These are phyloP conservation scores for Pythium sukuiense DNA, from an alignment of 352 stramenopile species.

Conservation along the genomic window DNA sequence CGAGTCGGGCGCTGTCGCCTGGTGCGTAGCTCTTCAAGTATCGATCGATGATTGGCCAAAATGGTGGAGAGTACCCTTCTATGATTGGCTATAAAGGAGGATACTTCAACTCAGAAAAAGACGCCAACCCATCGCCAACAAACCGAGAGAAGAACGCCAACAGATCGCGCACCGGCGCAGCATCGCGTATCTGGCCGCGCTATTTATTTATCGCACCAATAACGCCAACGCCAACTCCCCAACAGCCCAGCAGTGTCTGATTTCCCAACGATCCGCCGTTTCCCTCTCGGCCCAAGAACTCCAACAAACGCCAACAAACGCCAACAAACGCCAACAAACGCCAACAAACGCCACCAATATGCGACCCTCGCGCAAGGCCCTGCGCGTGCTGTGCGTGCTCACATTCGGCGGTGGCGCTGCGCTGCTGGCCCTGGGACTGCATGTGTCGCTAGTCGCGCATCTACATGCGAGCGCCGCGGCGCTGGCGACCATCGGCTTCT, in stretches of 20 bases:
- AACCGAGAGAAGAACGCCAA: conserved; percentile 8
- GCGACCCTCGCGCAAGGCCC: conserved; percentile 60
- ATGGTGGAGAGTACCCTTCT: neutral
- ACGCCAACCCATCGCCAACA: neutral
- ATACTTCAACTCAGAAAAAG: conserved; percentile 4
- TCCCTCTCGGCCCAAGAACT: neutral
- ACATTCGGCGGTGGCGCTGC: conserved; percentile 48
- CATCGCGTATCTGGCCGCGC: conserved; percentile 4
- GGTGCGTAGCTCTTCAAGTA: neutral
- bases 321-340: neutral
- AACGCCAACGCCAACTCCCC: conserved; percentile 11
- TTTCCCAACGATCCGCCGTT: neutral
- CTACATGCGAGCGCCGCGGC: conserved; percentile 53
- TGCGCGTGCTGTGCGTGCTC: conserved; percentile 61
- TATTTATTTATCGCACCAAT: conserved; percentile 1
- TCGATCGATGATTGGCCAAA: neutral
- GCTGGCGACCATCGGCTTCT: conserved; percentile 42
- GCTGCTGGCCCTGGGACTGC: conserved; percentile 52
- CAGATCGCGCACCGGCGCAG: neutral
- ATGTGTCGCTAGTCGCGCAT: conserved; percentile 49
- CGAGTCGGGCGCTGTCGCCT: neutral
- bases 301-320: neutral
- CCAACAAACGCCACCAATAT: conserved; percentile 29
- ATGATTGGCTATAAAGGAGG: neutral
- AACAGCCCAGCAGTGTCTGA: neutral